Base-by-base conservation (phyloP, 2,329 filamentous ascomycete genomes). In the Trichoderma breve region DNA sequence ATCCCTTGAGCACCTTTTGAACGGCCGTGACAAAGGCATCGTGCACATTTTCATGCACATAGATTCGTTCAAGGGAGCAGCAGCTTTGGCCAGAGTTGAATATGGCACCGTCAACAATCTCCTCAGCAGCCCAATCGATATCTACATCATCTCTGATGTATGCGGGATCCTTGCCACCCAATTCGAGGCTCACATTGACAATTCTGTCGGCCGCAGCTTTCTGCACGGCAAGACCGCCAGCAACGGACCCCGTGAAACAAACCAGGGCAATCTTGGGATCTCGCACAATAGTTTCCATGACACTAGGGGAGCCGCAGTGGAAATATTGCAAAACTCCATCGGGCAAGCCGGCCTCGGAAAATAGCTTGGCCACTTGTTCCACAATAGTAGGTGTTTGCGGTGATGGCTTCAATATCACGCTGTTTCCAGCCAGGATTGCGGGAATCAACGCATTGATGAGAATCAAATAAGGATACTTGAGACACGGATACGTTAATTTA, bases 31-130 rank as follows among this genome's bases (percentile, higher is more conserved):
- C 86, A 77, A 98, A 98, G 14, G 88, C 84, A 77, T 97, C 94
- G 80, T 98, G 90, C 64, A 98, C 89, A 76, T 89, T 90, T 78
- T 93, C 92, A 77, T 96, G 90, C 6, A 98, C 95, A 78, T 98
- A 98, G 24, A 98, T 90, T 39, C 95, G 88, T 84, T 98, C 95
- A 69, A 98, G 86, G 28, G 94, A 93, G 83, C 95, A 98, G 86
- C 95, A 98, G 80, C 94, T 97, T 85, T 98, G 95, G n/a, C 95
- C 95, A 66, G 95, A 97, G 84, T 98, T 98, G 87, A 98, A 98
- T 71, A 98, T 86, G n/a, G 94, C 91, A 24, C 95, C 95, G 77
- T 98, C 95, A 15, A 98, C 94, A 77, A 98, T 96, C 82, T 98
- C 94, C 76, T 93, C 94, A 0, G 95, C 95, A 0, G 92, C 95